phyloP scores from a whole-genome alignment of 2,329 filamentous ascomycete species.

The Lasiodiplodia sp. region DNA sequence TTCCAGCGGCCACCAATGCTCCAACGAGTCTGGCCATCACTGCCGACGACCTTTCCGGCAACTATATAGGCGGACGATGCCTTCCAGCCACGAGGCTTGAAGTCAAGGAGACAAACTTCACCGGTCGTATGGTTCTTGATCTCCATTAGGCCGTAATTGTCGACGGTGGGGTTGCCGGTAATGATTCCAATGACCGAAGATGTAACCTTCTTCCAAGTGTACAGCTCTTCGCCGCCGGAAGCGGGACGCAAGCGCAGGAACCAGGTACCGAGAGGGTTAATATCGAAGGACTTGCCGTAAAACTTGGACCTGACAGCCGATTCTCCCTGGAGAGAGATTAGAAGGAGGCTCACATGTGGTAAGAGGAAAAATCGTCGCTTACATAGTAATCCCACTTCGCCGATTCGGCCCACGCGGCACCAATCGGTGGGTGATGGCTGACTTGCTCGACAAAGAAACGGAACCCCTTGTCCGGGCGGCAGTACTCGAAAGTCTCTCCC shows the following conservation, averaged over 20 bases:
- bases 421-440: slow-evolving; percentile 93
- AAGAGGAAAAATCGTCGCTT: slow-evolving; percentile 37
- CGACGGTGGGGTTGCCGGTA: slow-evolving; percentile 93
- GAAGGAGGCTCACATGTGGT: not conserved
- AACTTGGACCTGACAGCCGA: slow-evolving; percentile 96
- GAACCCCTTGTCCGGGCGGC: slow-evolving; percentile 93
- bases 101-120: slow-evolving; percentile 87
- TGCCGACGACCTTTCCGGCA: slow-evolving; percentile 82
- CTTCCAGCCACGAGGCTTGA: slow-evolving; percentile 96
- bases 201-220: slow-evolving; percentile 99
- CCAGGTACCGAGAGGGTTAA: slow-evolving; percentile 96
- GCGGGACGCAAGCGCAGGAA: slow-evolving; percentile 85
- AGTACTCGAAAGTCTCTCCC: slow-evolving; percentile 97
- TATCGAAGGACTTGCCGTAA: slow-evolving; percentile 96
- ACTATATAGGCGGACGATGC: slow-evolving; percentile 90
- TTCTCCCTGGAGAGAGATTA: slow-evolving; percentile 68
- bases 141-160: slow-evolving; percentile 97
- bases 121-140: slow-evolving; percentile 97
- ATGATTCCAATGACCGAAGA: slow-evolving; percentile 98
- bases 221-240: slow-evolving; percentile 81
- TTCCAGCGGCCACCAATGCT: slow-evolving; percentile 96
- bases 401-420: slow-evolving; percentile 90
- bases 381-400: slow-evolving; percentile 92
- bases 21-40: slow-evolving; percentile 80
- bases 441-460: slow-evolving; percentile 99